Base-by-base conservation (phyloP, 768 basidiomycete species). In the Pleurotus sapidus region DNA sequence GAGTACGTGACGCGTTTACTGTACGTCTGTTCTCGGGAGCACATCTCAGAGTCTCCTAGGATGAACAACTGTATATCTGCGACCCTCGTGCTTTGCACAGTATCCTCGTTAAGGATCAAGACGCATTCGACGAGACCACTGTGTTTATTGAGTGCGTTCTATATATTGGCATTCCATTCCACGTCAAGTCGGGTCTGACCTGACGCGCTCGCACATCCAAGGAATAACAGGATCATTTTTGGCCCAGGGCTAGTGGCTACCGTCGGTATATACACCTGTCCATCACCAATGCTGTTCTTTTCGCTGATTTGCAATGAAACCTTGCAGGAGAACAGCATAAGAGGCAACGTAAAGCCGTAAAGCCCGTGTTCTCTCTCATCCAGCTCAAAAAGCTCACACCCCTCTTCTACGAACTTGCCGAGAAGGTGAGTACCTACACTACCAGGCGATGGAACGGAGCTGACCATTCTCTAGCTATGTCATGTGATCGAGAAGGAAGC, bases 71-170 rank as follows among this genome's bases (percentile, higher is more conserved):
- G 2, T 81, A 81, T 58, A 69, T 83, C 4, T 74, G 70, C 49
- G 82, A 84, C 61, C 79, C 81, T 1, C 67, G 65, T 12, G 81
- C 82, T 1, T 63, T 83, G 20, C 77, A 80, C 39, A 74, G 70
- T 27, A 78, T 83, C 40, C 61, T 81, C 12, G 46, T 77, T 8
- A 82, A 79, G 60, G 81, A 83, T 39, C 77, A 78, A 59, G 70
- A 77, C 46, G 68, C 72, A 7, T 82, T 74, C 57, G 81, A 84
- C 57, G 79, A 79, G 55, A 73, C 78, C 0, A 59, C 68, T 0
- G 70, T 74, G 0, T 78, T 80, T 59, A 67, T 76, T 11, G 75
- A 75, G 82, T 82, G 59, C 40, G 76, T 62, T 4, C 17, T 15
- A 11, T 11, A 9, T 30, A 3, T 34, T 3, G 30, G 11, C 18